These are phyloP conservation scores for Musa balbisiana DNA, from an alignment of 202 grass and related monocot genomes.

Conservation along the genomic window DNA sequence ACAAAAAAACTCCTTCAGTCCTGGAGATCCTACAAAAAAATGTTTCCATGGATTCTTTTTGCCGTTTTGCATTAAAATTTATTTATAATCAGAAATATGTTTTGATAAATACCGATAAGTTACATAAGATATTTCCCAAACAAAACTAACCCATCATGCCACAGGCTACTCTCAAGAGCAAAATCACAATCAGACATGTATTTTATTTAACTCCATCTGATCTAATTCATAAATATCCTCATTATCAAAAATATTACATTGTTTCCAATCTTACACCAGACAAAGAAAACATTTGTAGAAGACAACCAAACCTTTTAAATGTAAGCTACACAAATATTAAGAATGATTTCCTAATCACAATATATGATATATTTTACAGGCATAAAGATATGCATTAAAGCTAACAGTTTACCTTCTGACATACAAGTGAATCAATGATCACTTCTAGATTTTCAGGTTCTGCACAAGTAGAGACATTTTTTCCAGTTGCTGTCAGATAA, in stretches of 20 bases:
- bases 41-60: no score
- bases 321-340: not conserved
- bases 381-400: conserved; percentile 9
- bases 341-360: not conserved
- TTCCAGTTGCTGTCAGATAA: conserved; percentile 77
- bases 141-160: no score
- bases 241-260: not conserved
- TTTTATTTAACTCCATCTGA: no score
- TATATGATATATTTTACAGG: not conserved
- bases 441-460: conserved; percentile 68
- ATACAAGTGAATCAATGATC: conserved; percentile 67
- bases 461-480: conserved; percentile 66
- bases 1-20: no score
- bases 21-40: no score
- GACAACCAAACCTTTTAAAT: not conserved
- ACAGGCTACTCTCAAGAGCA: no score
- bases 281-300: not conserved
- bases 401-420: conserved; percentile 66
- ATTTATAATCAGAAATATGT: no score
- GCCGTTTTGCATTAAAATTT: no score
- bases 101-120: no score
- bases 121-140: no score
- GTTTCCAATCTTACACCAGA: not conserved
- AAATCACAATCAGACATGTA: no score
- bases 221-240: no score